These are phyloP conservation scores for Isabelozyma gotoi DNA, from an alignment of 805 yeast genomes.

Conservation along the genomic window DNA sequence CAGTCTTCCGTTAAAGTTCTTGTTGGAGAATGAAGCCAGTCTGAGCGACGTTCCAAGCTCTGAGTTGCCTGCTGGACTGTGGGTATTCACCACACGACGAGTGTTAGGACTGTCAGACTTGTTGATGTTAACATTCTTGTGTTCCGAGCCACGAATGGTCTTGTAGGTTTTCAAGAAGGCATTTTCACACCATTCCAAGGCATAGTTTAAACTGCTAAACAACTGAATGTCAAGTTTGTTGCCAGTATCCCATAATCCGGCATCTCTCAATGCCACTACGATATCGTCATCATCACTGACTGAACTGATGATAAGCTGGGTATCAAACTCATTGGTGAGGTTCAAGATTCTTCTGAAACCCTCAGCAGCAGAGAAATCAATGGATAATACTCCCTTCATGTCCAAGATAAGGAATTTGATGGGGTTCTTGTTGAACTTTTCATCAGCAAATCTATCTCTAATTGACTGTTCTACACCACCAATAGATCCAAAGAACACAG, in stretches of 20 bases:
- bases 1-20: conserved; percentile 1
- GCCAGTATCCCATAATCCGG: conserved; percentile 68
- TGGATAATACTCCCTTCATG: conserved; percentile 73
- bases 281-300: conserved; percentile 66
- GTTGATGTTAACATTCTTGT: conserved; percentile 5
- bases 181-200: conserved; percentile 97
- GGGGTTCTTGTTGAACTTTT: conserved; percentile 50
- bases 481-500: conserved; percentile 92
- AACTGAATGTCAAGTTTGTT: conserved; percentile 48
- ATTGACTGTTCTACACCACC: conserved; percentile 84
- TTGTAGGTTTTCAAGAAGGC: conserved; percentile 70
- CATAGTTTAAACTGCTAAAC: conserved; percentile 78
- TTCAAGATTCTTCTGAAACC: conserved; percentile 87
- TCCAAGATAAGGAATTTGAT: conserved; percentile 82
- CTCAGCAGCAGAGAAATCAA: conserved; percentile 95
- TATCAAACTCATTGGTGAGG: conserved; percentile 64
- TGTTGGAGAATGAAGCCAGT: background rate
- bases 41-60: background rate
- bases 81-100: background rate
- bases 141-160: conserved; percentile 22
- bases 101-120: conserved; percentile 4
- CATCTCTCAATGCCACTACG: conserved; percentile 72
- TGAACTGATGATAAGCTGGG: conserved; percentile 76
- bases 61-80: conserved; percentile 2
- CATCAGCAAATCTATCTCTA: conserved; percentile 61